These are phyloP conservation scores for Chenopodium formosanum DNA, from an alignment of 148 eudicot genomes.

Conservation along the genomic window DNA sequence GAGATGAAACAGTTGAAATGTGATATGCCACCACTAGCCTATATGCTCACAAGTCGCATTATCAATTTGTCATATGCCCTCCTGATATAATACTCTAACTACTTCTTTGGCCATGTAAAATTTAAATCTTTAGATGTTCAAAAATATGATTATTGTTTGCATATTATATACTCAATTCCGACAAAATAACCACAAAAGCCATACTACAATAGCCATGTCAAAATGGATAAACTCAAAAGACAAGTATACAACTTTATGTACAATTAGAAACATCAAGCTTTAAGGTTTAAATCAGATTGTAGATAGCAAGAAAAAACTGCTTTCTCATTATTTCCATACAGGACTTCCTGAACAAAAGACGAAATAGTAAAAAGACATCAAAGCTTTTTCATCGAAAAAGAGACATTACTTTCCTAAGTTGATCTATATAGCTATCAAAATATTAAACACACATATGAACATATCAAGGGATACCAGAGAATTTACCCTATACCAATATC, in stretches of 20 bases:
- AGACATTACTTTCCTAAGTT: neutral
- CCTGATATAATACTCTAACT: neutral
- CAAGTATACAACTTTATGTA: neutral
- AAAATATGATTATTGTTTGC: too few relatives aligned
- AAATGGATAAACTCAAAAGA: neutral
- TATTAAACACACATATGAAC: neutral
- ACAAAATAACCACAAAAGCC: neutral
- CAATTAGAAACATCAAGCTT: neutral
- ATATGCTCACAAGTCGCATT: neutral
- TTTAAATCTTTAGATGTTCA: neutral
- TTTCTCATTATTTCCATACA: neutral
- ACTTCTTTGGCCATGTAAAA: neutral
- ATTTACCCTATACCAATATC: neutral
- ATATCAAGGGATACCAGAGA: neutral
- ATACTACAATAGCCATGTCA: neutral
- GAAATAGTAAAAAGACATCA: neutral
- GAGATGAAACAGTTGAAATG: conserved; percentile 13
- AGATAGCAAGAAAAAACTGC: neutral
- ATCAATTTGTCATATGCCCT: neutral
- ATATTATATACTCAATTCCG: too few relatives aligned
- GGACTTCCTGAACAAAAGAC: neutral
- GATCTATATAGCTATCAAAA: neutral
- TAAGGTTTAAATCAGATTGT: neutral
- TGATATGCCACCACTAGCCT: neutral
- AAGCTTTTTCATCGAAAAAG: too few relatives aligned